A percentile compares a stretch with the other conserved stretches of the same genome.
Conservation (phyloP, 805 yeast species). For the Candida morakotiae region DNA sequence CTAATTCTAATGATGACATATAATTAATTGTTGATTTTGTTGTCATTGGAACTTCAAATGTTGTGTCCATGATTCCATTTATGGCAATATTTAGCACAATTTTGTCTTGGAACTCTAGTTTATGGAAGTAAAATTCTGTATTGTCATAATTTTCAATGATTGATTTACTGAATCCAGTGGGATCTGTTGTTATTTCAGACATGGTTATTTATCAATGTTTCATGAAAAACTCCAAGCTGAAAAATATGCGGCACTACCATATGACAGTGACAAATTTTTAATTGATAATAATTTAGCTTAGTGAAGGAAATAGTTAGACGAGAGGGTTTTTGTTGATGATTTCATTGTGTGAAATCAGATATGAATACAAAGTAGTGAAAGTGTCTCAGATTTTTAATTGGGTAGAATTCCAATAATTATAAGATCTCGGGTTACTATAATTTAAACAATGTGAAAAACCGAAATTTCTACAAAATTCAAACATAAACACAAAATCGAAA, state of each 20-base stretch:
- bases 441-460: too few relatives aligned
- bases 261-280: too few relatives aligned
- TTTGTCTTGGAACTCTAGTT: constrained; percentile 35
- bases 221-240: neutral
- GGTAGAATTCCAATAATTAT: too few relatives aligned
- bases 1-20: constrained; percentile 13
- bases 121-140: constrained; percentile 20
- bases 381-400: too few relatives aligned
- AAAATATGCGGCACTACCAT: neutral
- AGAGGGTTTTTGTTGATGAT: too few relatives aligned
- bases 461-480: too few relatives aligned
- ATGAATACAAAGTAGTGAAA: too few relatives aligned
- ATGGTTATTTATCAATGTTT: neutral
- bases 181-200: constrained; percentile 9
- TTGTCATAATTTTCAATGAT: neutral
- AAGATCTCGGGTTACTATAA: too few relatives aligned
- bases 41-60: constrained; percentile 40
- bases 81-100: constrained; percentile 34
- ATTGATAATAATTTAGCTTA: too few relatives aligned
- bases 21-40: constrained; percentile 18
- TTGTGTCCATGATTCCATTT: constrained; percentile 48
- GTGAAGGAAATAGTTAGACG: too few relatives aligned
- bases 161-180: constrained; percentile 11
- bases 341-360: too few relatives aligned
- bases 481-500: too few relatives aligned